These are phyloP conservation scores for Arabidopsis thaliana DNA, from an alignment of 345 rosid species.

Conservation along the genomic window DNA sequence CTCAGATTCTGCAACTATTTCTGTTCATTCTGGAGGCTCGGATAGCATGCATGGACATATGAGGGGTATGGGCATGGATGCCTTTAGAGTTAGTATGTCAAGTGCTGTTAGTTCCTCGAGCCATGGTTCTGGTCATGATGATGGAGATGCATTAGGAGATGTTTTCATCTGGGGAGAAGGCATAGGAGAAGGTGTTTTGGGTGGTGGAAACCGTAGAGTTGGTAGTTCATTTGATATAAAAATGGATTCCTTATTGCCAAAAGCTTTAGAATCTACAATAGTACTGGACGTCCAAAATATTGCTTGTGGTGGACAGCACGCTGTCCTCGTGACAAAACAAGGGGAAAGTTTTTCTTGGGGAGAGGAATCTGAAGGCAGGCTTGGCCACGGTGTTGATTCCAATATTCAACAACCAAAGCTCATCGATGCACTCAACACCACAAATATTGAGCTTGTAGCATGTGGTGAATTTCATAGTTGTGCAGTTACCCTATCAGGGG, in stretches of 20 bases:
- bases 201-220: slow-evolving; percentile 44
- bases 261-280: slow-evolving; percentile 55
- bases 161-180: slow-evolving; percentile 68
- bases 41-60: slow-evolving; percentile 88
- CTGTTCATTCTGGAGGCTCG: slow-evolving; percentile 95
- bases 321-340: slow-evolving; percentile 58
- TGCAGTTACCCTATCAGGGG: slow-evolving; percentile 71
- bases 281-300: slow-evolving; percentile 58
- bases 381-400: slow-evolving; percentile 71
- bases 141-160: slow-evolving; percentile 56
- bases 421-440: slow-evolving; percentile 55
- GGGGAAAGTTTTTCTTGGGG: slow-evolving; percentile 67
- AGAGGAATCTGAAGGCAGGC: slow-evolving; percentile 67
- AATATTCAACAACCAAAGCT: slow-evolving; percentile 66
- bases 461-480: slow-evolving; percentile 79
- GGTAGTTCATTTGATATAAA: slow-evolving; percentile 45
- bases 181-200: slow-evolving; percentile 49
- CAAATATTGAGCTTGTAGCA: slow-evolving; percentile 61
- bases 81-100: slow-evolving; percentile 94
- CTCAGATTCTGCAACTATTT: slow-evolving; percentile 78
- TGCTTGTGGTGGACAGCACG: slow-evolving; percentile 63
- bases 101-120: slow-evolving; percentile 73
- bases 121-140: slow-evolving; percentile 58
- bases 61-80: slow-evolving; percentile 75
- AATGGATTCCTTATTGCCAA: slow-evolving; percentile 56